These are phyloP conservation scores for Hymenoscyphus fructigenus DNA, from an alignment of 2,329 filamentous ascomycete species.

Conservation along the genomic window DNA sequence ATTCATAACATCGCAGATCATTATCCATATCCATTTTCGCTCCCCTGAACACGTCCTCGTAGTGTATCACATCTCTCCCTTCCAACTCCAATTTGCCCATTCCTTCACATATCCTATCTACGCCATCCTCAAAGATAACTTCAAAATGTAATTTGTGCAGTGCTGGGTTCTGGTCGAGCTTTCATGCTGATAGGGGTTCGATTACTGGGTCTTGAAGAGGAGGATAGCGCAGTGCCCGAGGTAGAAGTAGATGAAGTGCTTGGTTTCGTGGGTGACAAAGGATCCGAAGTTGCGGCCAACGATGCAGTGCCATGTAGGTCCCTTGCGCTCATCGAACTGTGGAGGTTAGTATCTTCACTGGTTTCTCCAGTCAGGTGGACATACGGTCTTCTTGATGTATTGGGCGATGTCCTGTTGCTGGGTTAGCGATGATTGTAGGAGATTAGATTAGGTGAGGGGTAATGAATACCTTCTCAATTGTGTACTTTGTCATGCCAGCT, in stretches of 20 bases:
- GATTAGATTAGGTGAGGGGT: slow-evolving; percentile 7
- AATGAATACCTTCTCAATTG: slow-evolving; percentile 63
- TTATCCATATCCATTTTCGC: slow-evolving; percentile 2
- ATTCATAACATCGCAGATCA: slow-evolving; percentile 1
- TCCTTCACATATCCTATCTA: slow-evolving; percentile 2
- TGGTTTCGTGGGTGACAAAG: slow-evolving; percentile 98
- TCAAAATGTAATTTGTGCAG: not conserved
- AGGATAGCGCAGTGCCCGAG: slow-evolving; percentile 97
- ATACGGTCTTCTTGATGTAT: slow-evolving; percentile 89
- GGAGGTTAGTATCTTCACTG: slow-evolving; percentile 15
- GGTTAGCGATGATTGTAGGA: slow-evolving; percentile 8
- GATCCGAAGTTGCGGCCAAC: slow-evolving; percentile 98
- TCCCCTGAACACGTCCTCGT: not conserved
- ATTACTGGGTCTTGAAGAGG: slow-evolving; percentile 96
- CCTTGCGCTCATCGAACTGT: slow-evolving; percentile 95
- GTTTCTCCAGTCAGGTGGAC: slow-evolving; percentile 26
- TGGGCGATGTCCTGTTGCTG: slow-evolving; percentile 79
- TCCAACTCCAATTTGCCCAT: not conserved
- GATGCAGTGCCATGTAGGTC: slow-evolving; percentile 98
- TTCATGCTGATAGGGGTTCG: not conserved
- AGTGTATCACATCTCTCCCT: not conserved
- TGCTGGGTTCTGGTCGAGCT: not conserved
- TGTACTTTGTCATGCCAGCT: slow-evolving; percentile 70
- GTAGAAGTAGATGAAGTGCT: slow-evolving; percentile 99
- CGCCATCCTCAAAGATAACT: not conserved